Conservation (phyloP, 1,284 basidiomycete species). For the Cryptococcus floricola region DNA sequence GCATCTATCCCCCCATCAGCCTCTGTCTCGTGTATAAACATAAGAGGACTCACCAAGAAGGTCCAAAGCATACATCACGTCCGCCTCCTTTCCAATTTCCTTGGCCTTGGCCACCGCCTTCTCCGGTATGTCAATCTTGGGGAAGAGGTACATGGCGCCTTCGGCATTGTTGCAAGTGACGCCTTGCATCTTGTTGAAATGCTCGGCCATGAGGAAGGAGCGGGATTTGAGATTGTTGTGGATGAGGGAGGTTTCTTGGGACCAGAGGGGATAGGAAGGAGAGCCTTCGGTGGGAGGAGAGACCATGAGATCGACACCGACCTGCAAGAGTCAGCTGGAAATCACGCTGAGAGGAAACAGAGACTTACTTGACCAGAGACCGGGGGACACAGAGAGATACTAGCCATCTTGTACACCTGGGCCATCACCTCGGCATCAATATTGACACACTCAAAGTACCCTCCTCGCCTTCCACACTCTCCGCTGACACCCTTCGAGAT, state of each 20-base stretch:
- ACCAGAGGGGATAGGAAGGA: conserved; percentile 71
- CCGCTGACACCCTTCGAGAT: conserved; percentile 92
- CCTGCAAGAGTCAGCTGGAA: conserved; percentile 53
- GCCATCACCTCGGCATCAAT: conserved; percentile 69
- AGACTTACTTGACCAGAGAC: conserved; percentile 59
- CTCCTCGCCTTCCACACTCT: conserved; percentile 88
- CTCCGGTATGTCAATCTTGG: conserved; percentile 64
- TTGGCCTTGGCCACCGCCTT: conserved; percentile 70
- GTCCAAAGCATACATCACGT: conserved; percentile 79
- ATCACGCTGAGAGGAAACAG: neutral
- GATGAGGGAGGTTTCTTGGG: conserved; percentile 73
- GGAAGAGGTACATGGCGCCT: conserved; percentile 86
- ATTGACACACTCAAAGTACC: conserved; percentile 88
- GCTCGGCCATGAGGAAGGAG: conserved; percentile 66
- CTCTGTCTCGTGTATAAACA: neutral
- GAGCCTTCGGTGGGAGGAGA: conserved; percentile 73
- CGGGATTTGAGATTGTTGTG: conserved; percentile 69
- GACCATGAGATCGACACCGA: conserved; percentile 87
- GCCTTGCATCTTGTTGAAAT: conserved; percentile 72
- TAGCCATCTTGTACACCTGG: conserved; percentile 91
- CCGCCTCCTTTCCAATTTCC: conserved; percentile 69
- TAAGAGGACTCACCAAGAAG: conserved; percentile 57
- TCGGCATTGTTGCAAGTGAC: conserved; percentile 78
- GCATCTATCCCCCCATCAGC: conserved; percentile 51
- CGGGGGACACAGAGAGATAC: conserved; percentile 81